These are phyloP conservation scores for Sanghuangporus baumii DNA, from an alignment of 1,284 basidiomycete species.

Conservation along the genomic window DNA sequence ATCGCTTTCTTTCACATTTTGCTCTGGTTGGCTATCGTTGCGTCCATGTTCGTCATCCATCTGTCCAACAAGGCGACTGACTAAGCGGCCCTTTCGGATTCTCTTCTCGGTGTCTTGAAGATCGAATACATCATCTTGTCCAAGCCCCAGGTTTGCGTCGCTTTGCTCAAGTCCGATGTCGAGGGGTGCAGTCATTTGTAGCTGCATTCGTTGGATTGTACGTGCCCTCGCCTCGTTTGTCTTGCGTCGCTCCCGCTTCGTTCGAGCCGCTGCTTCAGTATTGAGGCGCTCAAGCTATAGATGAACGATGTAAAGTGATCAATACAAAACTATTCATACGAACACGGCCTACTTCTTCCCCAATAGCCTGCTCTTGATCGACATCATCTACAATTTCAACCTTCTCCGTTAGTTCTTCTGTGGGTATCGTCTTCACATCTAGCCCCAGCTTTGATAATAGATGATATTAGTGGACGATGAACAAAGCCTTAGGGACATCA, in stretches of 20 bases:
- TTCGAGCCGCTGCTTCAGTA: slow-evolving; percentile 66
- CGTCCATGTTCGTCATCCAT: slow-evolving; percentile 39
- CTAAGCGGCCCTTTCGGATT: slow-evolving; percentile 39
- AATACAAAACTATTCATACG: slow-evolving; percentile 1
- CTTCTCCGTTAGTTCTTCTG: slow-evolving; percentile 72
- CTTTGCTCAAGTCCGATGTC: slow-evolving; percentile 91
- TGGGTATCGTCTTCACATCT: slow-evolving; percentile 68
- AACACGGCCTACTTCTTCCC: slow-evolving; percentile 63
- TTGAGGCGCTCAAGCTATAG: slow-evolving; percentile 81
- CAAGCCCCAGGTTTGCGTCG: slow-evolving; percentile 63
- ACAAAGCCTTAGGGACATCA: slow-evolving; percentile 12
- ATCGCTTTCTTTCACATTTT: slow-evolving; percentile 37
- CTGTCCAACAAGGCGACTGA: slow-evolving; percentile 44
- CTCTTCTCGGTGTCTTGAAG: slow-evolving; percentile 58
- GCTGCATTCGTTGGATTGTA: slow-evolving; percentile 92
- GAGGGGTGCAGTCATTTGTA: slow-evolving; percentile 94
- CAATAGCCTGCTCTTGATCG: slow-evolving; percentile 86
- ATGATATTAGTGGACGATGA: background rate
- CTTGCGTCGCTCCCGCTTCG: slow-evolving; percentile 80
- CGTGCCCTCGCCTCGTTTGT: slow-evolving; percentile 88
- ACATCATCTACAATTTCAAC: slow-evolving; percentile 71
- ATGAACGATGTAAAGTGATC: background rate
- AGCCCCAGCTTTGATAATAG: slow-evolving; percentile 57
- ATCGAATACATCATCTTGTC: slow-evolving; percentile 85
- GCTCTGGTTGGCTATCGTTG: slow-evolving; percentile 30